Base-by-base conservation (phyloP, 352 stramenopile species). In the Globisporangium megalacanthum region DNA sequence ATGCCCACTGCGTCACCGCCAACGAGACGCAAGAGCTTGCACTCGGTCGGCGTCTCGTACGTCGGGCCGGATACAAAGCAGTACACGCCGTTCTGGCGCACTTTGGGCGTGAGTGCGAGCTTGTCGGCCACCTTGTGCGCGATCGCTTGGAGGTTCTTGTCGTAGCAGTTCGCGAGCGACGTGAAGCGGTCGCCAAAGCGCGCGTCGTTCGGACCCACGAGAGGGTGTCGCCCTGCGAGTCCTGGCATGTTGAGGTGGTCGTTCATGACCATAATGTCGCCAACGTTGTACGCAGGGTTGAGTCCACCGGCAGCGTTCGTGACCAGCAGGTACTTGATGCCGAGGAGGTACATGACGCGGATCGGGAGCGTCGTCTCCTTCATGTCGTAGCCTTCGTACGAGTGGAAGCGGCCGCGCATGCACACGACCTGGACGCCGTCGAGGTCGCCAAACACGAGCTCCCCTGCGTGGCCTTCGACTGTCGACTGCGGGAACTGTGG, bases 241-340 rank as follows among this genome's bases (percentile, higher is more conserved):
- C 93, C 86, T 6, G 94, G 94, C 71, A 99, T 83, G 52, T 97
- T 97, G 41, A 99, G 81, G 70, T 99, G 96, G 76, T 99, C 97
- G 61, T 84, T 88, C 66, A 99, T 86, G 68, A 97, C 87, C 70
- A 98, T 97, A 25, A 99, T 79, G 72, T 99, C 96, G 49, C 97
- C 96, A n/a, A 99, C 88, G 39, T 96, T 90, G 68, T 96, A 98
- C 49, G 85, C 65, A 0, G 79, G 75, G 69, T 98, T 98, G 25
- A 99, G 65, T 41, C 93, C 96, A 7, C 97, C 96, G 3, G 96
- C 95, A 10, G 97, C 97, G 72, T 99, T 99, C 19, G 97, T 99
- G 33, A 99, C 81, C 56, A 99, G 72, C 39, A 99, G 73, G 45
- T 98, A 86, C 62, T 98, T 93, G 60, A 98, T 96, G 49, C 92